These are phyloP conservation scores for Colletotrichum liriopes DNA, from an alignment of 2,329 filamentous ascomycete species.

Conservation along the genomic window DNA sequence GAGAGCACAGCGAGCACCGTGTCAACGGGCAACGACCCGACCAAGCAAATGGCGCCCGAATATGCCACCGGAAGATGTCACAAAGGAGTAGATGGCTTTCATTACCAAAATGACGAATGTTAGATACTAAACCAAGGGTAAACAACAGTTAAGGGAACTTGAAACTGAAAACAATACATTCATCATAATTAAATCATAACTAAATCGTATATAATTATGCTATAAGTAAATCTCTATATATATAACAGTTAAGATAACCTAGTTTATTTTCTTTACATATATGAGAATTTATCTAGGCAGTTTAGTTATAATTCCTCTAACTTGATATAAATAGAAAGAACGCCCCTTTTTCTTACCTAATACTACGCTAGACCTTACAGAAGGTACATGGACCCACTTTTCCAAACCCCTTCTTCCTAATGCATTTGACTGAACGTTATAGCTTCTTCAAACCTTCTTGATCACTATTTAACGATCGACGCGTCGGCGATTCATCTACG, in stretches of 20 bases:
- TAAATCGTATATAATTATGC: too few species aligned
- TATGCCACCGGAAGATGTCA: not conserved
- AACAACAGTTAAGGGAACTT: not conserved
- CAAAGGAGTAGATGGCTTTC: not conserved
- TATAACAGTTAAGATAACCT: not conserved
- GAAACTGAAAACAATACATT: not conserved
- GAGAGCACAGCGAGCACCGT: not conserved
- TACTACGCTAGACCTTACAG: not conserved
- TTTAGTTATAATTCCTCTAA: not conserved
- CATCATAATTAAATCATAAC: not conserved
- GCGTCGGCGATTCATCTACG: constrained; percentile 1
- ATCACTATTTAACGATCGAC: not conserved
- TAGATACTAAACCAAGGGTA: not conserved
- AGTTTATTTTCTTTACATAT: too few species aligned
- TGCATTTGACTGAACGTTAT: not conserved
- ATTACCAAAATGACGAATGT: not conserved
- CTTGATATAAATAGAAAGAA: not conserved
- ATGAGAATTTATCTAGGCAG: not conserved
- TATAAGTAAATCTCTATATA: too few species aligned
- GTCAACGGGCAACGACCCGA: not conserved
- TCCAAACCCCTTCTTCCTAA: not conserved
- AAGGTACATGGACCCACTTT: constrained; percentile 1
- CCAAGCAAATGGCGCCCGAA: not conserved
- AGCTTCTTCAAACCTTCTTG: constrained; percentile 2
- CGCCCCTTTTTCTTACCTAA: not conserved